Conservation (phyloP, 441 rosid species). For the Gossypium gossypioides region DNA sequence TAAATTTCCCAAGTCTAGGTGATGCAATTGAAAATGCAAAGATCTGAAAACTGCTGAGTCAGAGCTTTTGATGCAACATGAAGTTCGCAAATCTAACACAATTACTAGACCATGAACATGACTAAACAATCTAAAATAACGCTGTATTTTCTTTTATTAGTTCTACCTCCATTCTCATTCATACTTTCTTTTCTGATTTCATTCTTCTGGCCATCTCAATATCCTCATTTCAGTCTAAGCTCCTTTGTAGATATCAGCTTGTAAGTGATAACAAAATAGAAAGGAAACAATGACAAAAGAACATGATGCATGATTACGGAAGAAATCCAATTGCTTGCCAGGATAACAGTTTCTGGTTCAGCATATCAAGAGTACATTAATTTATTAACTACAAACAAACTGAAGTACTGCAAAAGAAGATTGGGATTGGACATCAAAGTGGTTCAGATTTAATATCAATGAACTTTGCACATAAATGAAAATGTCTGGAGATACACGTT, state of each 20-base stretch:
- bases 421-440: background rate
- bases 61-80: slow-evolving; percentile 60
- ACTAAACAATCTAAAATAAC: background rate
- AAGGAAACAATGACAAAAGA: background rate
- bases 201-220: background rate
- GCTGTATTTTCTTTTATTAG: background rate
- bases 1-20: slow-evolving; percentile 48
- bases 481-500: background rate
- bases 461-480: slow-evolving; percentile 5
- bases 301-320: background rate
- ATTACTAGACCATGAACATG: background rate
- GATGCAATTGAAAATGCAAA: slow-evolving; percentile 55
- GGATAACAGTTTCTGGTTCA: background rate
- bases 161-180: background rate
- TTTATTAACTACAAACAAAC: background rate
- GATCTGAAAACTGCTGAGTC: slow-evolving; percentile 36
- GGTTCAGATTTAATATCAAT: background rate
- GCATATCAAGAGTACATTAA: background rate
- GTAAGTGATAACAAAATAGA: background rate
- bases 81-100: slow-evolving; percentile 33
- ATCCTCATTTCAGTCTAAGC: background rate
- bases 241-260: background rate
- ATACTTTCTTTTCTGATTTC: background rate
- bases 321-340: background rate
- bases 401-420: background rate